Evolutionary conservation across 371 early-diverging fungal species (phyloP), one percentile per base, ranked within the genome.

Genomic region (Rhizomucor pusillus): DNA sequence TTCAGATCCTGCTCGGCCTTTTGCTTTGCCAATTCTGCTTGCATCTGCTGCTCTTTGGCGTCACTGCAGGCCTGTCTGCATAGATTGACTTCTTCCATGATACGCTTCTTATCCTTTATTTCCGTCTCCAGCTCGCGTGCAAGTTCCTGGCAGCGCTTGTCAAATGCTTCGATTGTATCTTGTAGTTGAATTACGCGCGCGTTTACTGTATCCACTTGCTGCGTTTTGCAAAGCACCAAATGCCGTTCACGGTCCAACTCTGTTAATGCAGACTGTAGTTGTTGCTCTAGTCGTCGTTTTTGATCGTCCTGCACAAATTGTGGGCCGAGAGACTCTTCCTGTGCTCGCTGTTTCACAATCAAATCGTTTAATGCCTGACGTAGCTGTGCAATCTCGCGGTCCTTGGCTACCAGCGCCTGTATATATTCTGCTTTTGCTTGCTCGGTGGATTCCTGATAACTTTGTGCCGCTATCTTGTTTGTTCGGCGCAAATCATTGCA

Each of bases 241-340:
- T 41, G 44, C 5, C 77, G 64, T 23, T 78, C 73, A 5, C 52
- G 52, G 18, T 77, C 71, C 14, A 80, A 55, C n/a, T 71, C 70
- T 2, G 56, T 48, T 16, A 73, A 71, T 9, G 73, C 67, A 20
- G 69, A 55, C 1, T 73, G 64, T 10, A 82, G 52, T 23, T 79
- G 76, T 10, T 75, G 66, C 55, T 82, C 77, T 5, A 80, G 48
- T 9, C 73, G 74, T 35, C 45, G 47, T 7, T 29, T 29, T 48
- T 47, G 40, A 18, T 23, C n/a, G 18, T 34, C 35, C 19, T 14
- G 18, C 14, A 47, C 24, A 71, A 63, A 0, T 7, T 29, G 5
- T 29, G 29, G 29, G 5, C 3, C 29, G 66, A 24, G 43, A 5
- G 12, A 34, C 22, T 37, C 47, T n/a, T 50, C 39, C 39, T 47